phyloP scores from a whole-genome alignment of 2,329 filamentous ascomycete genomes.

The Fusarium buxicola region DNA sequence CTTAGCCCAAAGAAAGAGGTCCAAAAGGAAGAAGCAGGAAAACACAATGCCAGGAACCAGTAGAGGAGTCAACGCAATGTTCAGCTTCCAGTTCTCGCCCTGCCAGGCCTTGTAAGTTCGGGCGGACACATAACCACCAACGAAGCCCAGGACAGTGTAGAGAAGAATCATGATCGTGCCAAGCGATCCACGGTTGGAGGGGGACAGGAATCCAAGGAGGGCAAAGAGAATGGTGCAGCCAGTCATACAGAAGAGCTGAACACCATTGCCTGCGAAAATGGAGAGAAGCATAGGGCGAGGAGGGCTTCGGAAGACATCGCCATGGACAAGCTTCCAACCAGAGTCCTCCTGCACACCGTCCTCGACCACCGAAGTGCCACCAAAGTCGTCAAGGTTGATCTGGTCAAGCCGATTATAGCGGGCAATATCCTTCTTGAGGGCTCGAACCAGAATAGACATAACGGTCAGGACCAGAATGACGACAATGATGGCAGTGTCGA shows the following conservation, averaged over 20 bases:
- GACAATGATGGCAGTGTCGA: conserved; percentile 96
- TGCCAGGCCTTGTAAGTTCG: conserved; percentile 95
- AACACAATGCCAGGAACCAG: conserved; percentile 91
- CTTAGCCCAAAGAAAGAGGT: conserved; percentile 96
- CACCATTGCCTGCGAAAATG: conserved; percentile 90
- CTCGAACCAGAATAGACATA: conserved; percentile 88
- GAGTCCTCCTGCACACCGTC: conserved; percentile 98
- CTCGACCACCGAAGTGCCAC: conserved; percentile 81
- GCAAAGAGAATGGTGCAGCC: conserved; percentile 94
- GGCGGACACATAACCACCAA: conserved; percentile 90
- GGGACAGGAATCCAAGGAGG: conserved; percentile 92
- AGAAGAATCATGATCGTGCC: conserved; percentile 93
- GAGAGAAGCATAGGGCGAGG: conserved; percentile 85
- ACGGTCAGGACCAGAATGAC: conserved; percentile 92
- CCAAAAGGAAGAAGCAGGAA: conserved; percentile 87
- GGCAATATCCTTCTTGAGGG: conserved; percentile 93
- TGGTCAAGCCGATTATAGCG: conserved; percentile 95
- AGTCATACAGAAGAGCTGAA: conserved; percentile 97
- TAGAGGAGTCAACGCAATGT: conserved; percentile 88
- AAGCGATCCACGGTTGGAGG: conserved; percentile 93
- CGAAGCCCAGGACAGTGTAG: conserved; percentile 91
- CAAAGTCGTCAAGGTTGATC: conserved; percentile 89
- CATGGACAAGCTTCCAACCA: conserved; percentile 98
- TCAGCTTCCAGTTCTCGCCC: conserved; percentile 93
- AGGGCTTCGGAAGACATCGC: conserved; percentile 94